Conservation (phyloP, 192 early-diverging fungal genomes). For the Coemansia sp. region DNA sequence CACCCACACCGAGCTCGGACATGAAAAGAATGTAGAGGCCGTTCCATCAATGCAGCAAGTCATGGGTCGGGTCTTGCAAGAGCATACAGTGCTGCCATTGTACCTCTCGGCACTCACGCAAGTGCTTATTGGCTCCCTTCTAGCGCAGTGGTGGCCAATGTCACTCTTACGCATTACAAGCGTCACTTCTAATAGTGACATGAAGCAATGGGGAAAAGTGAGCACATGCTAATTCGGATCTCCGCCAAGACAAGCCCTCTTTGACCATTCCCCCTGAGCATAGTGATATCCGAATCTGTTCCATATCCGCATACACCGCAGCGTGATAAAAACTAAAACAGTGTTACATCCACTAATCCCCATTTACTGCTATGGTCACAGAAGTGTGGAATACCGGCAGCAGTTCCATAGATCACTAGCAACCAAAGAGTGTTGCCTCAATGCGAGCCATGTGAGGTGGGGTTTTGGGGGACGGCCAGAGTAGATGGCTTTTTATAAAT, state of each 20-base stretch:
- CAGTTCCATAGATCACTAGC: background rate
- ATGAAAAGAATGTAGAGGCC: background rate
- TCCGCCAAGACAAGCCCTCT: background rate
- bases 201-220: background rate
- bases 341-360: background rate
- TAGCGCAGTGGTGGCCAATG: background rate
- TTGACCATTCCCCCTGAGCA: background rate
- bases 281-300: background rate
- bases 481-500: background rate
- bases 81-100: background rate
- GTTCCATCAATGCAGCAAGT: background rate
- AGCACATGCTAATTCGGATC: slow-evolving; percentile 4
- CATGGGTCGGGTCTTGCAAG: background rate
- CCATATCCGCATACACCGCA: slow-evolving; percentile 3
- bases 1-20: background rate
- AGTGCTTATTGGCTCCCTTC: background rate
- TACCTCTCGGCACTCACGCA: background rate
- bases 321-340: background rate
- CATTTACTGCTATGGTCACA: background rate
- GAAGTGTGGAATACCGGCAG: background rate
- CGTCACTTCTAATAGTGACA: background rate
- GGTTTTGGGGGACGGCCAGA: background rate
- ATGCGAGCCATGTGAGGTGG: background rate
- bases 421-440: background rate
- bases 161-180: background rate